Conservation (phyloP, 331 rosid species). For the Malus hybrid region DNA sequence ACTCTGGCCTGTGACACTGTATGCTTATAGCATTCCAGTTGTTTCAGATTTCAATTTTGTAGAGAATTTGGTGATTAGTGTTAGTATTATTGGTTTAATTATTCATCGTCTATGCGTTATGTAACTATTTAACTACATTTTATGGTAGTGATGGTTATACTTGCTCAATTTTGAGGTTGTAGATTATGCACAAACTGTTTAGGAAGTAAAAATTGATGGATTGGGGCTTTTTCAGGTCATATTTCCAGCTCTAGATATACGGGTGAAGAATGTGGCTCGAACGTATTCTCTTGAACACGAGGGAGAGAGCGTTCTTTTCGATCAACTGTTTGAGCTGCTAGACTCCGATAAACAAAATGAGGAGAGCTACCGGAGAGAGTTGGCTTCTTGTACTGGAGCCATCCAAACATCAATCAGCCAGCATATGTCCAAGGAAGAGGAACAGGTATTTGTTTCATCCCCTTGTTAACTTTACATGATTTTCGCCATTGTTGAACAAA, state of each 20-base stretch:
- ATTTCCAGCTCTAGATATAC: conserved; percentile 89
- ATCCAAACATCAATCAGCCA: conserved; percentile 80
- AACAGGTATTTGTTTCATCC: conserved; percentile 45
- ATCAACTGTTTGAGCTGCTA: conserved; percentile 68
- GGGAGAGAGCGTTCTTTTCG: conserved; percentile 77
- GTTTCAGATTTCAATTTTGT: not conserved
- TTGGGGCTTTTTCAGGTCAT: conserved; percentile 50
- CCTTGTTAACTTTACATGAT: not conserved
- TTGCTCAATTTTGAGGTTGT: not conserved
- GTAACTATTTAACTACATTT: not conserved
- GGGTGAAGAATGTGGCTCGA: conserved; percentile 90
- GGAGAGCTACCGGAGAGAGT: conserved; percentile 74
- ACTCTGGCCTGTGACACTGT: not conserved
- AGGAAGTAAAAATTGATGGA: not conserved
- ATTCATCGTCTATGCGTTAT: no score
- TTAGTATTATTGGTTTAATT: not conserved
- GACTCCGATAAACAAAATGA: conserved; percentile 48
- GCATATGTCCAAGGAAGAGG: conserved; percentile 97
- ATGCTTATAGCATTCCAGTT: not conserved
- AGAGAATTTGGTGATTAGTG: not conserved
- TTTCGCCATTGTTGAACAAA: not conserved
- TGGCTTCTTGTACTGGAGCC: conserved; percentile 88
- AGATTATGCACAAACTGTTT: not conserved
- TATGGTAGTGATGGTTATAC: not conserved
- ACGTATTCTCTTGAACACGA: conserved; percentile 91